Base-by-base conservation (phyloP, 106 monocot genomes). In the Acorus calamus region DNA sequence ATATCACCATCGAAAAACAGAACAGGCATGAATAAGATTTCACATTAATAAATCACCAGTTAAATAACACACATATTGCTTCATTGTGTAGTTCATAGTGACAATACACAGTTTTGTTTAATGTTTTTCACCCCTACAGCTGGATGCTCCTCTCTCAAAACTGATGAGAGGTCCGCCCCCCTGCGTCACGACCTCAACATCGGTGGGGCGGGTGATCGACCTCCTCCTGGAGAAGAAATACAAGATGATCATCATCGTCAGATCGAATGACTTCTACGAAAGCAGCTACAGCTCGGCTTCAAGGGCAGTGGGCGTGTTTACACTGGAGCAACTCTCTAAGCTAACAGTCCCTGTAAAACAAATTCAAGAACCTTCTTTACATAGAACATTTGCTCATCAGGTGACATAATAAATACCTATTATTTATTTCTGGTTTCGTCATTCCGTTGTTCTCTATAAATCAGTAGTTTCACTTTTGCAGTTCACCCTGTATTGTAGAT, bases 191-290 rank as follows among this genome's bases (percentile, higher is more conserved):
- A 59, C 76, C 5, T 81, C 83, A 11, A 91, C 86, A 11, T 81
- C 86, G 3, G 53, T 84, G 11, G 80, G 80, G 6, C 80, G 78
- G 3, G 91, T 79, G 55, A 83, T 91, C 50, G 86, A 91, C 47
- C 71, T 91, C 8, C 63, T 91, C 41, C 73, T 86, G 5, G 78
- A 83, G 47, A 86, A 86, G 78, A 91, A 86, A 49, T 72, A 69
- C 52, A 59, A 86, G 60, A 74, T 86, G 73, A 53, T 83, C 4
- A 52, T 91, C 6, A 69, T 91, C 48, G 86, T 86, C 2, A 80
- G 55, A 66, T 70, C 62, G 12, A 77, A 57, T 50, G 67, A 73
- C 59, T 65, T 75, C 3, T 89, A 82, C 44, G 79, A 82, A 44
- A 64, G 63, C 60, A 79, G 65, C 56, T 83, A 80, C 67, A 69